Evolutionary conservation across 2,329 filamentous ascomycete genomes (phyloP), one percentile per base, ranked within the genome.

Genomic region (Botryotinia narcissicola): DNA sequence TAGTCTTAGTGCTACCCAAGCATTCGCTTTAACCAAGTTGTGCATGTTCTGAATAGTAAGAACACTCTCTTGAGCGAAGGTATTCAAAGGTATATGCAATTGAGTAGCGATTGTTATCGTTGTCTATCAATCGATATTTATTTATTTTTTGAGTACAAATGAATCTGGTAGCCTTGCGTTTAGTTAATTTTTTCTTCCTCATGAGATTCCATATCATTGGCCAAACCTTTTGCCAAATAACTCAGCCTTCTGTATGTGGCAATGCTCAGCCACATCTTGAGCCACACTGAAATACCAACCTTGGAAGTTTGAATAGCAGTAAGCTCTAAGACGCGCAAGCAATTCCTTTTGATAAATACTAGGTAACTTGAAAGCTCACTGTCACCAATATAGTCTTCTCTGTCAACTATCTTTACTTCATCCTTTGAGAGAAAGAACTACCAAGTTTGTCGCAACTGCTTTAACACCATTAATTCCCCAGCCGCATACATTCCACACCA

Each of bases 1-100:
- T 16, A 91, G 84, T 80, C 86, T 85, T 64, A 91, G 81, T 63
- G 85, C 87, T 14, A 88, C 86, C 89, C 89, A 91, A 73, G 86
- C 84, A 80, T 90, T 85, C 75, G 89, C 87, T 78, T 88, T 84
- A 29, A 89, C 83, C 35, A 87, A 75, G 32, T 76, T 76, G 74
- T 79, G 76, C 81, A 82, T 82, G 25, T 37, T 73, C 25, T 25
- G n/a, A 40, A 48, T n/a, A n/a, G 4, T 25, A 14, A 20, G 46
- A 29, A 40, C 35, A 57, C 66, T 57, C n/a, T 42, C 5, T 42
- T 57, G 6, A n/a, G n/a, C 22, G 40, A 16, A 29, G 10, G 40
- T 32, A 20, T 68, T 29, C 37, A 40, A 57, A 40, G n/a, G 48
- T 68, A 29, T 40, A 42, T 40, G 51, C 48, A 68, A 54, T 68